A percentile compares a stretch with the other conserved stretches of the same genome.
Evolutionary conservation across 768 basidiomycete genomes (phyloP).

Genomic region (Kwoniella heveanensis): DNA sequence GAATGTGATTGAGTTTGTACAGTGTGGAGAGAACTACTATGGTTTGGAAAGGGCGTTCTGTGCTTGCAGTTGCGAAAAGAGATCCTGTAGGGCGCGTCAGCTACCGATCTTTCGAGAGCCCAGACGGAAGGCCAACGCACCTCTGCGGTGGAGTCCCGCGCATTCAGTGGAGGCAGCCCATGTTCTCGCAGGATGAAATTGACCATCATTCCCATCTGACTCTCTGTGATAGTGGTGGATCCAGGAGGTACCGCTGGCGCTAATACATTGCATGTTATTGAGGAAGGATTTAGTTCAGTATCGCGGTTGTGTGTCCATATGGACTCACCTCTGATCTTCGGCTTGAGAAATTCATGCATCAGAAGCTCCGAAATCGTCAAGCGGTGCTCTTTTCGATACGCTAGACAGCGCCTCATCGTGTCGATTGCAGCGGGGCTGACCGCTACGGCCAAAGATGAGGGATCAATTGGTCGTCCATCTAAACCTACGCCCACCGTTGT

Average conservation of each 20-base stretch:
- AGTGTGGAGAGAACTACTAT: neutral
- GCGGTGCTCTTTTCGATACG: slow-evolving; percentile 76
- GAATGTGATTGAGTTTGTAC: no score
- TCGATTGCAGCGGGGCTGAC: slow-evolving; percentile 76
- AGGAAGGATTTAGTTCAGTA: neutral
- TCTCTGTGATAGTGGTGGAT: slow-evolving; percentile 39
- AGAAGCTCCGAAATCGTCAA: slow-evolving; percentile 85
- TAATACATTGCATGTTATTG: neutral
- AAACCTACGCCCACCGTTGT: slow-evolving; percentile 48
- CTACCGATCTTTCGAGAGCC: no score
- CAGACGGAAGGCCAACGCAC: no score
- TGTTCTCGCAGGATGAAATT: slow-evolving; percentile 38
- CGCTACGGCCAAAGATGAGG: slow-evolving; percentile 69
- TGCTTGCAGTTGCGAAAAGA: slow-evolving; percentile 42
- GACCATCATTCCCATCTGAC: slow-evolving; percentile 46
- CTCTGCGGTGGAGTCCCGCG: slow-evolving; percentile 30
- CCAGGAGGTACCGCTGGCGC: slow-evolving; percentile 31
- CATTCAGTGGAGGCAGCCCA: slow-evolving; percentile 25
- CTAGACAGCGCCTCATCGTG: slow-evolving; percentile 79
- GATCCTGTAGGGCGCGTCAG: slow-evolving; percentile 36
- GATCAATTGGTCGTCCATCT: slow-evolving; percentile 59
- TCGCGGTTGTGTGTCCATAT: neutral
- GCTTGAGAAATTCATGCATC: slow-evolving; percentile 72
- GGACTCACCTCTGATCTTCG: slow-evolving; percentile 28
- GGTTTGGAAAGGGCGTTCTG: slow-evolving; percentile 33